These are phyloP conservation scores for Ogataea kodamae DNA, from an alignment of 805 yeast genomes.

Conservation along the genomic window DNA sequence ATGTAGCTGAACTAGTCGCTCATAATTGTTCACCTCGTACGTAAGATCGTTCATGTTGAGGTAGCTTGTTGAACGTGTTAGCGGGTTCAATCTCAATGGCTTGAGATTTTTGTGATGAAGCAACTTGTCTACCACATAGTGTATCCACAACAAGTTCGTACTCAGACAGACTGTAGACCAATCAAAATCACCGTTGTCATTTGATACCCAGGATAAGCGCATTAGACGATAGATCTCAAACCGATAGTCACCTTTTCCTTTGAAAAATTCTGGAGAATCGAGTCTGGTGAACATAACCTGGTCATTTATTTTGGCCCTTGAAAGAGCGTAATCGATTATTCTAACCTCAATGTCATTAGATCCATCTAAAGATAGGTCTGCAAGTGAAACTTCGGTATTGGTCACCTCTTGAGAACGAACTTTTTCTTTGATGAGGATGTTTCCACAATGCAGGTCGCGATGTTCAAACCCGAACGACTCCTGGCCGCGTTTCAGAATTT, in stretches of 20 bases:
- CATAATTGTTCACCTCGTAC: conserved; percentile 23
- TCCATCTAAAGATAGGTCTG: conserved; percentile 13
- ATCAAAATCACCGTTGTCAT: conserved; percentile 33
- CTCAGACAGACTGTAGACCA: conserved; percentile 46
- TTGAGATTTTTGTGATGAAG: conserved; percentile 37
- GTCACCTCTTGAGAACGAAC: neutral
- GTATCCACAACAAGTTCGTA: conserved; percentile 63
- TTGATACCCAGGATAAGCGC: conserved; percentile 35
- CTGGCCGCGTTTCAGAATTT: conserved; percentile 52
- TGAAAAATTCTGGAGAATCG: conserved; percentile 61
- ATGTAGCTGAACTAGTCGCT: conserved; percentile 29
- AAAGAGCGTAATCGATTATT: conserved; percentile 55
- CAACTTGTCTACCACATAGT: conserved; percentile 52
- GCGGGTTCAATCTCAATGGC: conserved; percentile 28
- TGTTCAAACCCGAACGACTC: conserved; percentile 57
- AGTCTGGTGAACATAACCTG: conserved; percentile 48
- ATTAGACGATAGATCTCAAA: conserved; percentile 58
- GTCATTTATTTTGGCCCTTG: conserved; percentile 41
- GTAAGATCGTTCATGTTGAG: conserved; percentile 19
- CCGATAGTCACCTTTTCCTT: conserved; percentile 57
- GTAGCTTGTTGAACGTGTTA: conserved; percentile 20
- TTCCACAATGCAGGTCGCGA: conserved; percentile 67
- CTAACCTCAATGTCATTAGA: conserved; percentile 33
- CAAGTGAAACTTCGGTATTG: conserved; percentile 14
- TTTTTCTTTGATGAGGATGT: conserved; percentile 43